Conservation (phyloP, 805 yeast species). For the Myxozyma neotropica region DNA sequence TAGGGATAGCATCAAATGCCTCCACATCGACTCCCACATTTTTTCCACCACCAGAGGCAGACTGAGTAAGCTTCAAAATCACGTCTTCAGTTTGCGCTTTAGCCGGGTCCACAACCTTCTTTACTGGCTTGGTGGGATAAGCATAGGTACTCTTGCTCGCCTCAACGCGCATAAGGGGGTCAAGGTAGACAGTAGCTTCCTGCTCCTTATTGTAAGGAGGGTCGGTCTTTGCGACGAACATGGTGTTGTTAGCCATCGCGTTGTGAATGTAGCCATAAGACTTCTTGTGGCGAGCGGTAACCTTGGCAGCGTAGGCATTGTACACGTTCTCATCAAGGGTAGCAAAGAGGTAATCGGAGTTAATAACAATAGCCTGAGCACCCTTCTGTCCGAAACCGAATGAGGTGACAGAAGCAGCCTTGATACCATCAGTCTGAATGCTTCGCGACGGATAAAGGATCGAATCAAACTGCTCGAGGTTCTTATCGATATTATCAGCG, state of each 20-base stretch:
- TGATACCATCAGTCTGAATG: slow-evolving; percentile 92
- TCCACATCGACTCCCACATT: slow-evolving; percentile 98
- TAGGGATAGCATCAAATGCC: slow-evolving; percentile 74
- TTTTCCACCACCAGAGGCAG: slow-evolving; percentile 46
- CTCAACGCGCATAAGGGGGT: slow-evolving; percentile 85
- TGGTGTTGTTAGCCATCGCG: slow-evolving; percentile 84
- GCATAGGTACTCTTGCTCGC: slow-evolving; percentile 42
- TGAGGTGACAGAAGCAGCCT: slow-evolving; percentile 95
- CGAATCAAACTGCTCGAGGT: slow-evolving; percentile 79
- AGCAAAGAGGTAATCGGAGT: slow-evolving; percentile 91
- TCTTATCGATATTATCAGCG: slow-evolving; percentile 91
- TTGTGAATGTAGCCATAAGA: slow-evolving; percentile 95
- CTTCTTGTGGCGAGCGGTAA: slow-evolving; percentile 76
- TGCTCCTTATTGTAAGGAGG: slow-evolving; percentile 90
- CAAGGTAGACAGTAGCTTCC: slow-evolving; percentile 89
- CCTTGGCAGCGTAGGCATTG: slow-evolving; percentile 70
- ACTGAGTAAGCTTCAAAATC: slow-evolving; percentile 56
- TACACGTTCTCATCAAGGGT: slow-evolving; percentile 73
- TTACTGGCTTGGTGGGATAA: slow-evolving; percentile 36
- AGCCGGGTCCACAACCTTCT: slow-evolving; percentile 28
- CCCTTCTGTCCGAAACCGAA: slow-evolving; percentile 99
- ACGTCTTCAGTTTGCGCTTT: slow-evolving; percentile 62
- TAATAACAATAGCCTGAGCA: slow-evolving; percentile 89
- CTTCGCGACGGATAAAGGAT: slow-evolving; percentile 93
- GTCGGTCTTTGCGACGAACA: slow-evolving; percentile 90